Evolutionary conservation across 139 green algal genomes (phyloP).

Genomic region (Trebouxia sp.): DNA sequence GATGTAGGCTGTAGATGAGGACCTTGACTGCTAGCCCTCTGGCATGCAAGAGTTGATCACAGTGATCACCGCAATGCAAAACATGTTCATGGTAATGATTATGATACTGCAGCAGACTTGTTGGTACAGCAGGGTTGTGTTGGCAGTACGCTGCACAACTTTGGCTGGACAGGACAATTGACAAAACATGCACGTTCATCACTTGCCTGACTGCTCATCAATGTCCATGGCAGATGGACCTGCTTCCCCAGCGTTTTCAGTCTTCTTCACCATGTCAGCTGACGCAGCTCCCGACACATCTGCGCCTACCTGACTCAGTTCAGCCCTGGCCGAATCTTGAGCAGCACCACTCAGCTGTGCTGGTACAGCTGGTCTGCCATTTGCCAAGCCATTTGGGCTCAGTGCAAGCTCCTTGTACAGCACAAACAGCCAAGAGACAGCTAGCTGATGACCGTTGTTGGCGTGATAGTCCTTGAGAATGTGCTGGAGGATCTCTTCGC

Average conservation of each 20-base stretch:
- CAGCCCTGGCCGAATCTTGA: neutral
- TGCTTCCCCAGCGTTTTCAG: neutral
- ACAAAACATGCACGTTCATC: no score
- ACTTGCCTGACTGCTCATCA: neutral
- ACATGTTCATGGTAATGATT: no score
- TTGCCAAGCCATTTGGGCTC: no score
- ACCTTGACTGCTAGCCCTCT: no score
- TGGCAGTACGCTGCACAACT: no score
- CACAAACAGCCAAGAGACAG: slow-evolving; percentile 53
- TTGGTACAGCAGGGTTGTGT: no score
- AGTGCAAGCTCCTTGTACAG: slow-evolving; percentile 39
- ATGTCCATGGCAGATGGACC: neutral
- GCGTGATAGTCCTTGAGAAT: slow-evolving; percentile 39
- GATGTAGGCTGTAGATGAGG: no score
- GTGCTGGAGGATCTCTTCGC: slow-evolving; percentile 47
- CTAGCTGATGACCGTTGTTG: slow-evolving; percentile 38
- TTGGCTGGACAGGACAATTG: no score
- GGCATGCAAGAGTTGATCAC: no score
- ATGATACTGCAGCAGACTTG: no score
- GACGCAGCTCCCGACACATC: no score
- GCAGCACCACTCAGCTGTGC: neutral
- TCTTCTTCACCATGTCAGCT: neutral
- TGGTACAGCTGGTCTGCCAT: neutral
- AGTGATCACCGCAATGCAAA: no score
- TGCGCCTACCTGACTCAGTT: neutral